A percentile compares a stretch with the other conserved stretches of the same genome.
phyloP scores from a whole-genome alignment of 2,329 filamentous ascomycete genomes.

The Cytospora leucostoma region DNA sequence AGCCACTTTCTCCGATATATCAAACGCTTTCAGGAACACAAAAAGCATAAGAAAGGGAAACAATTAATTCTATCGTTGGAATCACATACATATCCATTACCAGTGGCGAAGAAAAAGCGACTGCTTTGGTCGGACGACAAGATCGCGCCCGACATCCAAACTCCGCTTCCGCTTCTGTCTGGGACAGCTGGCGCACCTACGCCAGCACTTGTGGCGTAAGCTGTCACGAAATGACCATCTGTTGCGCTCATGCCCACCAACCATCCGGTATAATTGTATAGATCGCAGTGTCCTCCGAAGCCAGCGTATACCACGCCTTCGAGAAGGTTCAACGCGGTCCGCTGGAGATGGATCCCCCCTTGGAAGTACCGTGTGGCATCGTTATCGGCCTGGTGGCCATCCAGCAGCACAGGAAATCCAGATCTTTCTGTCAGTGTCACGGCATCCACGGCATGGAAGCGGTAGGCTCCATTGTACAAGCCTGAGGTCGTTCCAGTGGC shows the following conservation, averaged over 20 bases:
- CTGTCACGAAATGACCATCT: conserved; percentile 31
- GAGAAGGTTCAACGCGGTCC: conserved; percentile 38
- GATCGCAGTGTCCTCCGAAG: conserved; percentile 51
- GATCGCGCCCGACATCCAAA: conserved; percentile 15
- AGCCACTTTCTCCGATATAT: too few relatives aligned
- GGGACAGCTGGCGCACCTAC: conserved; percentile 25
- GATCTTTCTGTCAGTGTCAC: conserved; percentile 26
- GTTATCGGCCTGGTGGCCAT: conserved; percentile 48
- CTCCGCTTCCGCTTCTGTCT: conserved; percentile 5
- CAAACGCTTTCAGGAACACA: too few relatives aligned
- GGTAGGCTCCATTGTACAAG: conserved; percentile 16
- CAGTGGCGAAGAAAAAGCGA: conserved; percentile 34
- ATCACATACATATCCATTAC: conserved; percentile 34
- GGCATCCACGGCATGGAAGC: conserved; percentile 28
- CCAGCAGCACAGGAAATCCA: conserved; percentile 46
- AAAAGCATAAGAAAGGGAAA: too few relatives aligned
- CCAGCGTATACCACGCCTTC: conserved; percentile 47
- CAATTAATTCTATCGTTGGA: too few relatives aligned
- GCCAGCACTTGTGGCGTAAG: not conserved
- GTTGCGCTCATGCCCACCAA: conserved; percentile 34
- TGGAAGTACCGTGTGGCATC: conserved; percentile 47
- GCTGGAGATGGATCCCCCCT: conserved; percentile 48
- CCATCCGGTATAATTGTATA: conserved; percentile 46
- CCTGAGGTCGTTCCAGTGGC: conserved; percentile 12
- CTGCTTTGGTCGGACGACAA: conserved; percentile 12